Base-by-base conservation (phyloP, 495 filamentous ascomycete genomes). In the Aspergillus biplanus region DNA sequence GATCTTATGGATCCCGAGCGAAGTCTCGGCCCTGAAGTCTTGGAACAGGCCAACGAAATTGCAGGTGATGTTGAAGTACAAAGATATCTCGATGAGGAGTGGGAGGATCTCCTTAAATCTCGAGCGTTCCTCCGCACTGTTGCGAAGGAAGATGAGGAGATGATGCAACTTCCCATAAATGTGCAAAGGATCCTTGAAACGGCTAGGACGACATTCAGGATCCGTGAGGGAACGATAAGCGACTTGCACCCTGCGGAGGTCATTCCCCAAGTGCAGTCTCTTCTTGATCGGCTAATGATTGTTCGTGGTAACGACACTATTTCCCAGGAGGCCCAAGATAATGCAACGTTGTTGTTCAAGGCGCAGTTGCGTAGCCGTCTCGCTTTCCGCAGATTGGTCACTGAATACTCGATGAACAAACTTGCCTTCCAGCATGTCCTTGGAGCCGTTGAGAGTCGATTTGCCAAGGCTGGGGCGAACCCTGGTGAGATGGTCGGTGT, bases 401-500 rank as follows among this genome's bases (percentile, higher is more conserved):
- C 90, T 33, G 84, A 92, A 58, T 87, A 95, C 66, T 88, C 87
- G 21, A 80, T 98, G 64, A 96, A 92, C 78, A 96, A 92, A 72
- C 85, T 97, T 47, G 94, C 95, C 4, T 93, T 99, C 71, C 89
- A 94, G 55, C 91, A 97, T 72, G 88, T 98, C 54, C 72, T 99
- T 33, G 96, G 96, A 64, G 93, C 97, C 65, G 81, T 98, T 42
- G 92, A 97, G 79, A 90, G 80, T 69, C 86, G 92, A 46, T 99
- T 96, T 82, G 82, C 86, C 18, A 85, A 87, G 69, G 86, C 96
- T 49, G 82, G 85, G 59, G 95, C 96, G 39, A 88, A 86, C 64
- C 92, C 95, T 35, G 95, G 95, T 66, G 95, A 99, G 75, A 99
- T 99, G 95, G 96, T 98, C 58, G 95, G 95, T 74, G 96, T 98